phyloP scores from a whole-genome alignment of 768 basidiomycete genomes.

The Xerocomus potaroensis region DNA sequence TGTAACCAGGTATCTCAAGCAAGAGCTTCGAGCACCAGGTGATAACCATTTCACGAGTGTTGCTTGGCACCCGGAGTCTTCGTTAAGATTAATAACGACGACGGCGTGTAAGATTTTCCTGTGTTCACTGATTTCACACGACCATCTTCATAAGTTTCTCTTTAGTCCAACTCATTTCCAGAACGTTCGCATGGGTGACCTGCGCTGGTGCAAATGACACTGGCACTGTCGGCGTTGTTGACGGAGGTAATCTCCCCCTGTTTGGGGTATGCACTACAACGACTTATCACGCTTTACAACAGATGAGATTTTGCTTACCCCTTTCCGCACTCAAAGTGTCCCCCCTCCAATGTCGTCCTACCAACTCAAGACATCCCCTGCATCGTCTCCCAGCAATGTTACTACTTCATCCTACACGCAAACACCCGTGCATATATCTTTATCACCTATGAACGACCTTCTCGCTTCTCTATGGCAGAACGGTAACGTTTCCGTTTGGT shows the following conservation, averaged over 20 bases:
- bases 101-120: conserved; percentile 50
- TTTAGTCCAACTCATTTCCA: conserved; percentile 51
- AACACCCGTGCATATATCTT: conserved; percentile 63
- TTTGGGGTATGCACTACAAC: neutral
- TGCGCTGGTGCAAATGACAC: conserved; percentile 72
- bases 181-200: conserved; percentile 77
- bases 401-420: conserved; percentile 5
- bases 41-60: conserved; percentile 65
- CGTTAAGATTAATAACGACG: conserved; percentile 60
- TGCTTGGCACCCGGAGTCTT: conserved; percentile 83
- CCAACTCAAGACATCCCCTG: conserved; percentile 31
- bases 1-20: conserved; percentile 79
- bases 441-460: conserved; percentile 53
- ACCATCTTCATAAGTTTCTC: conserved; percentile 1
- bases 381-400: neutral
- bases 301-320: conserved; percentile 81
- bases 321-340: conserved; percentile 90
- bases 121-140: neutral
- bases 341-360: conserved; percentile 97
- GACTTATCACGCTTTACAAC: conserved; percentile 4
- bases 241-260: conserved; percentile 63
- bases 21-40: conserved; percentile 61
- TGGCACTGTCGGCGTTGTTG: conserved; percentile 83
- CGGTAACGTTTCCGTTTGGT: conserved; percentile 68
- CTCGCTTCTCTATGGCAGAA: conserved; percentile 67